Conservation (phyloP, 257 asterid species). For the Petrea volubilis region DNA sequence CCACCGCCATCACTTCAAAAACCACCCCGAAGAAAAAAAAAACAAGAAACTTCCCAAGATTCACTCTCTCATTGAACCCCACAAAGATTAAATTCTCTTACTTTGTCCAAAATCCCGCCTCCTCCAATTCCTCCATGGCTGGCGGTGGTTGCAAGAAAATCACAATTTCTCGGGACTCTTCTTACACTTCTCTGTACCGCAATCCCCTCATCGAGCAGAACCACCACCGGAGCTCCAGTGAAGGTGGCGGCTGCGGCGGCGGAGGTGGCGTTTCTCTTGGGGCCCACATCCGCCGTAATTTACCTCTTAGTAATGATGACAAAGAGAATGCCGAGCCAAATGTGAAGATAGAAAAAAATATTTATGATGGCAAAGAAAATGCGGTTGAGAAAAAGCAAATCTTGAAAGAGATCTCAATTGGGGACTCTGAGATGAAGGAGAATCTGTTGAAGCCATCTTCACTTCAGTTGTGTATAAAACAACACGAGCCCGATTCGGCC, state of each 20-base stretch:
- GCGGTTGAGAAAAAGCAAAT: slow-evolving; percentile 13
- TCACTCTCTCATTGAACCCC: neutral
- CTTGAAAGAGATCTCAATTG: slow-evolving; percentile 18
- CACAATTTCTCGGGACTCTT: slow-evolving; percentile 44
- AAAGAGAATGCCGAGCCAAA: slow-evolving; percentile 58
- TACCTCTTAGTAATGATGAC: slow-evolving; percentile 18
- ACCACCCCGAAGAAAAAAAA: neutral
- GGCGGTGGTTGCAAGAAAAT: slow-evolving; percentile 45
- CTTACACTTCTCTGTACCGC: slow-evolving; percentile 55
- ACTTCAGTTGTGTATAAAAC: slow-evolving; percentile 64
- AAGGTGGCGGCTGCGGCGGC: slow-evolving; percentile 11
- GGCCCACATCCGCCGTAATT: slow-evolving; percentile 30
- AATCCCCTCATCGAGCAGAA: slow-evolving; percentile 64
- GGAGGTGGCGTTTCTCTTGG: slow-evolving; percentile 23
- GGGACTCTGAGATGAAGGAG: slow-evolving; percentile 33
- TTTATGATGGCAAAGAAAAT: slow-evolving; percentile 35
- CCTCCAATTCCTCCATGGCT: slow-evolving; percentile 43
- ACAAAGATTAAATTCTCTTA: neutral
- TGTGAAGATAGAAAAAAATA: slow-evolving; percentile 12
- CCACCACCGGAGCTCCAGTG: slow-evolving; percentile 46
- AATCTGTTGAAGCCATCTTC: slow-evolving; percentile 62
- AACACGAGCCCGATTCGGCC: slow-evolving; percentile 58
- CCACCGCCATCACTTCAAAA: slow-evolving; percentile 26
- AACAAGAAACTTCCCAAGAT: neutral
- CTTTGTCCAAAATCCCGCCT: neutral